phyloP scores from a whole-genome alignment of 495 filamentous ascomycete genomes.

The Polyplosphaeria fusca region DNA sequence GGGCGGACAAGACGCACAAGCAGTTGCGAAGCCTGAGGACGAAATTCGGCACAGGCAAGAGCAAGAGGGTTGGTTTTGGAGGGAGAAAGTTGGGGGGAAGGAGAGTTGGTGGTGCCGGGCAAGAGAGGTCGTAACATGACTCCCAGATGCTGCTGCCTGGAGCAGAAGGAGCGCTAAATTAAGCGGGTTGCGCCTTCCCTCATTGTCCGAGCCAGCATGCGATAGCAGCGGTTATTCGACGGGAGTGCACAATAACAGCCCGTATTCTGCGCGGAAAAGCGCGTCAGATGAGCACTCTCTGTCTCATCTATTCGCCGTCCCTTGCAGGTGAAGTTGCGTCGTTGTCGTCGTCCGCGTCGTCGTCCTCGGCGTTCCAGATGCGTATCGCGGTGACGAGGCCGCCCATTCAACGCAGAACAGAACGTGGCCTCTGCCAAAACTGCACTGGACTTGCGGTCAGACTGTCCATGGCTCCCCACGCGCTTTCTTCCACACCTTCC shows the following conservation, averaged over 20 bases:
- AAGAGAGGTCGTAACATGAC: not conserved
- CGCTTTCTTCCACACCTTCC: not conserved
- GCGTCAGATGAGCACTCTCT: constrained; percentile 1
- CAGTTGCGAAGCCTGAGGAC: constrained; percentile 30
- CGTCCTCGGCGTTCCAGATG: not conserved
- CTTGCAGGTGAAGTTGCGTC: not conserved
- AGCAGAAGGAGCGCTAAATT: too few relatives aligned
- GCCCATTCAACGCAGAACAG: not conserved
- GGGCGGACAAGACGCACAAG: constrained; percentile 23
- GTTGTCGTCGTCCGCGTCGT: not conserved
- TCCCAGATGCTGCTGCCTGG: constrained; percentile 22
- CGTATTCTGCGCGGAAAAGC: constrained; percentile 4
- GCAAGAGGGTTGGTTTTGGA: constrained; percentile 1
- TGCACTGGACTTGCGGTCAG: constrained; percentile 17
- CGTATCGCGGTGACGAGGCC: not conserved
- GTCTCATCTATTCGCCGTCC: constrained; percentile 5
- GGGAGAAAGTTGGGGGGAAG: constrained; percentile 5
- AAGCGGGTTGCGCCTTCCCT: constrained; percentile 1
- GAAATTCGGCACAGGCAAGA: not conserved
- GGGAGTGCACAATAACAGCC: constrained; percentile 11
- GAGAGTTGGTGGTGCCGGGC: not conserved
- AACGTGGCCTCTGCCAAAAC: constrained; percentile 10
- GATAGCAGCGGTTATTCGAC: constrained; percentile 11
- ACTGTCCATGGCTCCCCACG: not conserved
- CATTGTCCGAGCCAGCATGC: constrained; percentile 12